phyloP scores from a whole-genome alignment of 192 early-diverging fungal genomes.

The Coemansia sp. region DNA sequence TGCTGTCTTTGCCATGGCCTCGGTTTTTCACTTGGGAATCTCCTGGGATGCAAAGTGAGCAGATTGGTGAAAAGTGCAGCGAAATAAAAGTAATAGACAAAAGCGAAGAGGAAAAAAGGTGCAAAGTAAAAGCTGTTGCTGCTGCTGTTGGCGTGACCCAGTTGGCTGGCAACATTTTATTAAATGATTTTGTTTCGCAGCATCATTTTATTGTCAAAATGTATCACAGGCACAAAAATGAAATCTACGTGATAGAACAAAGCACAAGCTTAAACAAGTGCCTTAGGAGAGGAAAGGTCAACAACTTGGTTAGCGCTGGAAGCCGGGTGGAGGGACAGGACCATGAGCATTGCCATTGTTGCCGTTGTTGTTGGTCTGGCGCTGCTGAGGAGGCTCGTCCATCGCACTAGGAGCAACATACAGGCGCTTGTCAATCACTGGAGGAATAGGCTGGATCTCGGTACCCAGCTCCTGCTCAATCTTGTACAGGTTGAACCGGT shows the following conservation, averaged over 20 bases:
- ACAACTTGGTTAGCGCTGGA: constrained; percentile 17
- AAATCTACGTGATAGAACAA: not conserved
- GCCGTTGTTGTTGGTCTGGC: constrained; percentile 22
- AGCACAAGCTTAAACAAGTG: not conserved
- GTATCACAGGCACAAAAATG: not conserved
- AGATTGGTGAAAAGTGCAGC: too few species aligned
- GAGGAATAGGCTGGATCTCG: constrained; percentile 97
- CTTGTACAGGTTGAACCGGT: constrained; percentile 95
- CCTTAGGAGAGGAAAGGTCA: not conserved
- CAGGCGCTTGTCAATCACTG: constrained; percentile 90
- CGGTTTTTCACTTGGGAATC: not conserved
- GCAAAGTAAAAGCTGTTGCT: not conserved
- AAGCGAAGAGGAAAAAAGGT: not conserved
- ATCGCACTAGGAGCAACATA: constrained; percentile 78
- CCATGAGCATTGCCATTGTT: constrained; percentile 14
- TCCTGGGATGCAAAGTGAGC: not conserved
- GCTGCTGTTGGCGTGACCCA: too few species aligned
- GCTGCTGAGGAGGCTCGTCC: constrained; percentile 63
- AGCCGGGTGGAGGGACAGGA: constrained; percentile 37
- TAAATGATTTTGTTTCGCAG: not conserved
- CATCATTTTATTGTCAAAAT: not conserved
- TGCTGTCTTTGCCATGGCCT: constrained; percentile 5
- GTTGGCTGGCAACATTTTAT: too few species aligned
- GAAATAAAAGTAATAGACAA: too few species aligned
- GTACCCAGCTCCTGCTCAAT: constrained; percentile 99